Base-by-base conservation (phyloP, 805 yeast genomes). In the Wickerhamomyces ciferrii region DNA sequence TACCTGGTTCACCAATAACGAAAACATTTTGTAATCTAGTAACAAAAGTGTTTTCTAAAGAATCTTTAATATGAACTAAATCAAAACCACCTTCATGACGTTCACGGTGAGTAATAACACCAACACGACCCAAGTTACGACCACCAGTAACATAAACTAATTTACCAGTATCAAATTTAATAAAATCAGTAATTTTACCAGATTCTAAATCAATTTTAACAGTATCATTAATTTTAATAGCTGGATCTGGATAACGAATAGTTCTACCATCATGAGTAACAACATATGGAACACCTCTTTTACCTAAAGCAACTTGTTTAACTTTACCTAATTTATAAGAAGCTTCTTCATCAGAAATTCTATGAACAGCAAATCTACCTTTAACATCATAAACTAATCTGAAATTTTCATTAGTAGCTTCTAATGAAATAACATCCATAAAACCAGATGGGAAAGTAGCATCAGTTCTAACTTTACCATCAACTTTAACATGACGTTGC, bases 181-280 rank as follows among this genome's bases (percentile, higher is more conserved):
- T 81, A 78, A 75, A 87, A 60, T 87, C 91, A 50, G 85, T 74
- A 71, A 90, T 84, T 83, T 92, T 92, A 74, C 97, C 97, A 60
- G 97, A 75, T 63, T 92, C 96, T 68, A 92, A 80, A 78, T 92
- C 96, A 70, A 92, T 78, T 84, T 91, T 91, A 70, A 92, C 96
- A 63, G 98, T 87, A 80, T 92, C 99, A 83, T 94, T 91, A 69
- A 89, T 90, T 79, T 81, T 92, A 84, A 92, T 83, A 63, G 76
- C 74, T 76, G 99, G 99, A 72, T 92, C 98, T 75, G 98, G 98
- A 88, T 91, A 92, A 78, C 98, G 91, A 81, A 92, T 78, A 71
- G 99, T 92, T 84, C 99, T 91, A 77, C 99, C 98, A 71, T 92
- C 99, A 84, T 92, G 99, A 70, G 99, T 92, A 63, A 92, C 98